Evolutionary conservation across 148 eudicot genomes (phyloP).

Genomic region (Spergularia marina): DNA sequence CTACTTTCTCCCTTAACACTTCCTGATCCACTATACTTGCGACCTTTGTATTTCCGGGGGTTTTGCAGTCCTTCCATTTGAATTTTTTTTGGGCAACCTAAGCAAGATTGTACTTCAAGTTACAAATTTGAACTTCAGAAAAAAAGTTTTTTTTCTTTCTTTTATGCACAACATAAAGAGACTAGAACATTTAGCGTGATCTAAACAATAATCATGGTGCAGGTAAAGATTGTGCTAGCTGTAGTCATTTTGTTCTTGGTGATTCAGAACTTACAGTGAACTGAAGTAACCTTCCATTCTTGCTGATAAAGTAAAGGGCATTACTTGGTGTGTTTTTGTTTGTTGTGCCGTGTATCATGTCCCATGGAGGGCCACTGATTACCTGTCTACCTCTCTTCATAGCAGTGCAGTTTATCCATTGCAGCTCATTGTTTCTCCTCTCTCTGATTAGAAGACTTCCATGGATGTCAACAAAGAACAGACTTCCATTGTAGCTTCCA

Average conservation of each 20-base stretch:
- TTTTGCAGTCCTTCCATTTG: conserved; percentile 83
- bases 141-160: not conserved
- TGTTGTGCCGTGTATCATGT: conserved; percentile 34
- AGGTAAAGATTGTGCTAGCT: not conserved
- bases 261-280: conserved; percentile 62
- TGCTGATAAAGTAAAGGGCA: conserved; percentile 70
- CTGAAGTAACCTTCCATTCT: conserved; percentile 61
- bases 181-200: not conserved
- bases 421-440: conserved; percentile 42
- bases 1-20: conserved; percentile 60
- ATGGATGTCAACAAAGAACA: conserved; percentile 60
- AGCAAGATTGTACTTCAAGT: conserved; percentile 12
- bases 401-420: conserved; percentile 77
- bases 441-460: conserved; percentile 68
- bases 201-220: not conserved
- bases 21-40: conserved; percentile 85
- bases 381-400: conserved; percentile 66
- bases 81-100: conserved; percentile 69
- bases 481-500: conserved; percentile 74
- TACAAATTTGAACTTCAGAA: not conserved
- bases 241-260: not conserved
- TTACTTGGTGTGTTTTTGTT: conserved; percentile 42
- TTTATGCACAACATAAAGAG: too few species aligned
- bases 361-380: conserved; percentile 79
- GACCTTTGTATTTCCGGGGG: conserved; percentile 56